Percentiles rank a stretch among this genome's conserved stretches.
These are phyloP conservation scores for Solanum clarkiae DNA, from an alignment of 257 asterid genomes.

Conservation along the genomic window DNA sequence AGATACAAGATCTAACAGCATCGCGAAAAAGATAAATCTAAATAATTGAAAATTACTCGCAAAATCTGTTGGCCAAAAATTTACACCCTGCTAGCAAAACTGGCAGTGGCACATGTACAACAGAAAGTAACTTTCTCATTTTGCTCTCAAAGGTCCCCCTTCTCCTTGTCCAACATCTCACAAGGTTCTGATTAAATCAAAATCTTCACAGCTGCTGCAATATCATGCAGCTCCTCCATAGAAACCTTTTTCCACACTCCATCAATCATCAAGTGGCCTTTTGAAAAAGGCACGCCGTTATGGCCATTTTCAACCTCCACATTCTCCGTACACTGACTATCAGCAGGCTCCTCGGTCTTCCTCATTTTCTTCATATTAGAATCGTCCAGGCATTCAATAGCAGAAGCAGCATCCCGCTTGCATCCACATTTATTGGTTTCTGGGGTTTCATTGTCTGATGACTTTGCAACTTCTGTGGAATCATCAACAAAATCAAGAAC, in stretches of 20 bases:
- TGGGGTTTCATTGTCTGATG: constrained; percentile 4
- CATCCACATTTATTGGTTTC: constrained; percentile 11
- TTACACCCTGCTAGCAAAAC: neutral
- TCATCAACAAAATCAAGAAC: constrained; percentile 27
- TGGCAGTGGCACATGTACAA: neutral
- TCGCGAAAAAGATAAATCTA: neutral
- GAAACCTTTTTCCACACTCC: constrained; percentile 60
- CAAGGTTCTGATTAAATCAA: constrained; percentile 10
- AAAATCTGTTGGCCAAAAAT: neutral
- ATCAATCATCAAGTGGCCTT: constrained; percentile 50
- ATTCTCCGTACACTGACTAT: neutral
- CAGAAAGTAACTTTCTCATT: neutral
- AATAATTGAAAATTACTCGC: neutral
- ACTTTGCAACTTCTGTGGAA: constrained; percentile 1
- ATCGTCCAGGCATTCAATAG: constrained; percentile 13
- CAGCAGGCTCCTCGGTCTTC: constrained; percentile 11
- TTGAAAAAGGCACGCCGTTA: neutral
- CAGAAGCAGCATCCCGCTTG: constrained; percentile 41
- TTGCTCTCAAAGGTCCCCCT: neutral
- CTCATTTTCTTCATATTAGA: constrained; percentile 13
- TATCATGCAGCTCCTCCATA: constrained; percentile 31
- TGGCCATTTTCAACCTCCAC: neutral
- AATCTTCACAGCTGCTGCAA: constrained; percentile 48
- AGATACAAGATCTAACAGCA: neutral
- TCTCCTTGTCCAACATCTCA: neutral